phyloP scores from a whole-genome alignment of 1,284 basidiomycete species.

The Leccinum olivaceoglutinosum region DNA sequence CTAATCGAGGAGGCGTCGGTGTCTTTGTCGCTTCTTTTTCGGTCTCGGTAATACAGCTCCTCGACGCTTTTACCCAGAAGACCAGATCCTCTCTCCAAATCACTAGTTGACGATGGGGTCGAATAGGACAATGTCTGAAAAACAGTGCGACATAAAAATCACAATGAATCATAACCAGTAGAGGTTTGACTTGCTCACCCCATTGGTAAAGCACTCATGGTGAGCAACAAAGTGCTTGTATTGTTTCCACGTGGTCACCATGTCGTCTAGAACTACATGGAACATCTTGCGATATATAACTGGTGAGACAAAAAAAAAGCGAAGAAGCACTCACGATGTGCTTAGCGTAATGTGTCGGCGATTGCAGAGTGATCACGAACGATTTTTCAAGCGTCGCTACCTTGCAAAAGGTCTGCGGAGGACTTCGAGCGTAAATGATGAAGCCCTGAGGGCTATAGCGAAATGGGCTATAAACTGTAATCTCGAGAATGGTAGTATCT shows the following conservation, averaged over 20 bases:
- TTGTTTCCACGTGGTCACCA: slow-evolving; percentile 90
- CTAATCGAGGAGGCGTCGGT: slow-evolving; percentile 33
- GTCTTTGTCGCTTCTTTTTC: slow-evolving; percentile 15
- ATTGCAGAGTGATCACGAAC: slow-evolving; percentile 15
- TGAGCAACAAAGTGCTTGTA: slow-evolving; percentile 82
- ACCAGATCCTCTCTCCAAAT: slow-evolving; percentile 42
- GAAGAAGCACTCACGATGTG: slow-evolving; percentile 64
- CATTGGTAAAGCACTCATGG: slow-evolving; percentile 71
- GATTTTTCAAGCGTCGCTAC: neutral
- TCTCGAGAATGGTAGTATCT: slow-evolving; percentile 5
- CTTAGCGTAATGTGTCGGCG: slow-evolving; percentile 40
- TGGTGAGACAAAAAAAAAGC: slow-evolving; percentile 4
- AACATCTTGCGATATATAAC: slow-evolving; percentile 87
- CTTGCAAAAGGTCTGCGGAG: neutral
- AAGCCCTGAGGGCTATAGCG: neutral
- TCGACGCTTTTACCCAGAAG: slow-evolving; percentile 19
- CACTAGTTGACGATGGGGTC: slow-evolving; percentile 48
- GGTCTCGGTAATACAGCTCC: slow-evolving; percentile 15
- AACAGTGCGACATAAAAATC: slow-evolving; percentile 1
- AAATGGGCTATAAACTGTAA: neutral
- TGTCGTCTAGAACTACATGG: slow-evolving; percentile 86
- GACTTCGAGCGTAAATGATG: neutral
- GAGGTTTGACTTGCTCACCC: slow-evolving; percentile 35
- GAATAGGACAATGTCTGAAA: slow-evolving; percentile 40
- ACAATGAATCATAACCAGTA: neutral